These are phyloP conservation scores for Arctium minus DNA, from an alignment of 129 eudicot genomes.

Conservation along the genomic window DNA sequence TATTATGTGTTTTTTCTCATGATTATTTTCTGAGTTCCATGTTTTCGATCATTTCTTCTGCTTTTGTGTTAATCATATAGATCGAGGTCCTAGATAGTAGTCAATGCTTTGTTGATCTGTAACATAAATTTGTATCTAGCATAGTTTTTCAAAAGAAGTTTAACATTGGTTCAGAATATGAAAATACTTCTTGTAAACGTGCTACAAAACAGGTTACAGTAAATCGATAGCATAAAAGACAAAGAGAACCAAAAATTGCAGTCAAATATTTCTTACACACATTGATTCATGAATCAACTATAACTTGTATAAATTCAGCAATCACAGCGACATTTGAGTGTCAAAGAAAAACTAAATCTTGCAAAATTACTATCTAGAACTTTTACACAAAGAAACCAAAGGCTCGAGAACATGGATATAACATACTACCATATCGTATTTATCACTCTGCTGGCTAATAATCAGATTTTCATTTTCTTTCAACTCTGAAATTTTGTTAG, in stretches of 20 bases:
- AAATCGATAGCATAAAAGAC: neutral
- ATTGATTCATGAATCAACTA: too few relatives aligned
- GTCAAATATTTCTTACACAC: too few relatives aligned
- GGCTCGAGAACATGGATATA: too few relatives aligned
- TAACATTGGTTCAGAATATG: neutral
- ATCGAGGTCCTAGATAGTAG: neutral
- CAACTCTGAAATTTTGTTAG: neutral
- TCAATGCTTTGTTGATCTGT: neutral
- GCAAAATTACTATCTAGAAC: too few relatives aligned
- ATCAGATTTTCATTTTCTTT: neutral
- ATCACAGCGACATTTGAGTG: too few relatives aligned
- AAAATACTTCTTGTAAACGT: neutral
- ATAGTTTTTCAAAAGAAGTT: neutral
- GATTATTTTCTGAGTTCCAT: neutral
- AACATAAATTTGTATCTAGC: neutral
- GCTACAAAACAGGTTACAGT: neutral
- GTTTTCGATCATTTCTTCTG: neutral
- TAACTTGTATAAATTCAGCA: too few relatives aligned
- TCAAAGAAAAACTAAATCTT: too few relatives aligned
- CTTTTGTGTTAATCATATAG: neutral
- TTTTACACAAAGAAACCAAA: neutral
- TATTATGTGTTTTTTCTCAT: neutral
- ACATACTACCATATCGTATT: too few relatives aligned
- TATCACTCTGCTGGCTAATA: neutral
- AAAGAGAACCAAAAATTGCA: slow-evolving; percentile 2